Evolutionary conservation across 495 filamentous ascomycete genomes (phyloP), one percentile per base, ranked within the genome.

Genomic region (Cudoniella acicularis): DNA sequence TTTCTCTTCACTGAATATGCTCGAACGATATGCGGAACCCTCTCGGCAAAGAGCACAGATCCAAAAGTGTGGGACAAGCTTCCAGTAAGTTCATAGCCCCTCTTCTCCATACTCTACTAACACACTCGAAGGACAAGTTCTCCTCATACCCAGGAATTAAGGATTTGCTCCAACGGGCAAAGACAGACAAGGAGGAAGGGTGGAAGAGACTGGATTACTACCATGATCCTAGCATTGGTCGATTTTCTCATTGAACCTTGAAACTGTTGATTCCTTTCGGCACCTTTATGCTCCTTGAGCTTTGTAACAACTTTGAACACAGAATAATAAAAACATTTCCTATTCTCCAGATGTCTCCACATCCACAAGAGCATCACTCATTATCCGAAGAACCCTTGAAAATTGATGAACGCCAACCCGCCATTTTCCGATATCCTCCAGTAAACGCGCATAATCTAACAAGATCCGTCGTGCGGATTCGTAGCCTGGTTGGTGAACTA

Each of bases 11-110:
- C 78, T 0, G 78, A 82, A 8, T 83, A 74, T 62, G 77, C 78
- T 16, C 76, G 73, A 72, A 77, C 71, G 18, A 77, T 74, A 36
- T 66, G 72, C 16, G 77, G 81, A 69, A 72, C 67, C 60, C n/a
- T 62, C 24, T 21, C 47, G 13, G 8, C 16, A 9, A 76, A 82
- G 56, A 78, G 81, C 61, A 79, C 81, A 64, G 78, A 82, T 66
- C 78, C 78, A 2, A 76, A 72, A 64, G 80, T 78, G 72, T 82
- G 78, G 77, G 79, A 82, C 69, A 74, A 64, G 54, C 60, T 81
- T 13, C 78, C 81, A 1, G 79, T 79, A 59, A 73, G 79, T 52
- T 78, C 18, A 18, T 13, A 9, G 21, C 1, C 47, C 11, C 20
- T 57, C 23, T 23, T 49, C 24, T 49, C 23, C 24, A 17, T 13